Evolutionary conservation across 2,329 filamentous ascomycete genomes (phyloP), one percentile per base, ranked within the genome.

Genomic region (Penicillium sp.): DNA sequence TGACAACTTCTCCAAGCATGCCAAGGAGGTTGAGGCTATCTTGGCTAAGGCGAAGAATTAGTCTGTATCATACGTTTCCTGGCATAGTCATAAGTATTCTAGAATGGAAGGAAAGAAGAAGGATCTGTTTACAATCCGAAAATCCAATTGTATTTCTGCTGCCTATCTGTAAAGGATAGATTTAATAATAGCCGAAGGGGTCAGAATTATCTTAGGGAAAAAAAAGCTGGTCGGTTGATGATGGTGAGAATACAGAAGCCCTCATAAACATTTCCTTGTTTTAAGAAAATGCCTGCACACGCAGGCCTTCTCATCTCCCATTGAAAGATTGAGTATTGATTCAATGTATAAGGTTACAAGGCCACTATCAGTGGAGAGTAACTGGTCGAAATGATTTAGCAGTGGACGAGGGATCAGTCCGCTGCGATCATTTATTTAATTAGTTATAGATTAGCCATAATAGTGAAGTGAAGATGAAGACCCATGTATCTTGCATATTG

Each of bases 1-100:
- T 1, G 81, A 82, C 63, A 81, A 82, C 62, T 83, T 84, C 57
- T 78, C 75, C 0, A 71, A 65, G 47, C 76, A 82, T 60, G 70
- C 73, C 21, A 73, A 80, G 26, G 79, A 81, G 62, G 71, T 82
- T 11, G 75, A 81, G 52, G 75, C 73, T 61, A 74, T 81, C 52
- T 55, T 82, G 58, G 69, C 73, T 53, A 70, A 64, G 52, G 61
- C 58, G 2, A 61, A 67, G 52, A 61, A 56, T 5, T 44, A 64
- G 45, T 51, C 53, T 41, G 41, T 65, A 55, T 64, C 33, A 55
- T 60, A 44, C 41, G 8, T 27, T 7, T 19, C 29, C 4, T 7
- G 14, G 9, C 26, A 31, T 45, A 16, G 37, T 41, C 37, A 22
- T 9, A 22, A 13, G 39, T 41, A 37, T 37, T 19, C 35, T 19